Percentiles rank a stretch among this genome's conserved stretches.
These are phyloP conservation scores for Solanum hybrid DNA, from an alignment of 305 asterid genomes.

Conservation along the genomic window DNA sequence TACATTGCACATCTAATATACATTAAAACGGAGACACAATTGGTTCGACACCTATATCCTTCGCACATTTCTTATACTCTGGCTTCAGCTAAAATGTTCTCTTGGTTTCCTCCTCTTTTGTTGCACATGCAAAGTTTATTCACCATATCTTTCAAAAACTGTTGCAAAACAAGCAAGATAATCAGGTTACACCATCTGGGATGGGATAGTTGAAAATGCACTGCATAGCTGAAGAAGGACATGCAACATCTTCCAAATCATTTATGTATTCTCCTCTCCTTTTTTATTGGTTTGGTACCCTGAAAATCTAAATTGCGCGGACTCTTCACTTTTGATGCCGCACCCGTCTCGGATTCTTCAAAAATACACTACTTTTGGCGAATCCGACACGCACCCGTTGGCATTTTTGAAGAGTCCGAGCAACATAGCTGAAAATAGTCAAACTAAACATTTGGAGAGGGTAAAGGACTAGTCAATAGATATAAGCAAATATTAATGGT, in stretches of 20 bases:
- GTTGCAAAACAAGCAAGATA: conserved; percentile 36
- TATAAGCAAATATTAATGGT: neutral
- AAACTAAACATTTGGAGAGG: neutral
- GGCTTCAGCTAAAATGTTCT: conserved; percentile 79
- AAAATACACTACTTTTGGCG: no score
- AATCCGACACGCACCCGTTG: no score
- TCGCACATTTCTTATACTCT: conserved; percentile 69
- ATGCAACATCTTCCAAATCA: neutral
- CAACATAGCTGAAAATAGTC: neutral
- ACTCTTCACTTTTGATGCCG: no score
- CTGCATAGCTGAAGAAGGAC: neutral
- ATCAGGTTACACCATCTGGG: neutral
- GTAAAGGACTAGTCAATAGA: neutral
- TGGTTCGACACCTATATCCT: conserved; percentile 60
- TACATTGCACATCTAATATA: conserved; percentile 14
- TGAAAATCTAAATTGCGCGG: neutral
- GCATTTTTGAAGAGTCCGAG: no score
- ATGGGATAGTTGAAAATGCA: neutral
- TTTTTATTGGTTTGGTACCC: neutral
- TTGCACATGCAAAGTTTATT: conserved; percentile 52
- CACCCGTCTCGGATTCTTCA: no score
- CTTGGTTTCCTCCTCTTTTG: conserved; percentile 73
- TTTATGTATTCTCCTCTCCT: neutral
- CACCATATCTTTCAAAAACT: conserved; percentile 62
- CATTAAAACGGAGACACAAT: conserved; percentile 13